Conservation (phyloP, 208 protist genomes). For the Trypanosoma melophagium region DNA sequence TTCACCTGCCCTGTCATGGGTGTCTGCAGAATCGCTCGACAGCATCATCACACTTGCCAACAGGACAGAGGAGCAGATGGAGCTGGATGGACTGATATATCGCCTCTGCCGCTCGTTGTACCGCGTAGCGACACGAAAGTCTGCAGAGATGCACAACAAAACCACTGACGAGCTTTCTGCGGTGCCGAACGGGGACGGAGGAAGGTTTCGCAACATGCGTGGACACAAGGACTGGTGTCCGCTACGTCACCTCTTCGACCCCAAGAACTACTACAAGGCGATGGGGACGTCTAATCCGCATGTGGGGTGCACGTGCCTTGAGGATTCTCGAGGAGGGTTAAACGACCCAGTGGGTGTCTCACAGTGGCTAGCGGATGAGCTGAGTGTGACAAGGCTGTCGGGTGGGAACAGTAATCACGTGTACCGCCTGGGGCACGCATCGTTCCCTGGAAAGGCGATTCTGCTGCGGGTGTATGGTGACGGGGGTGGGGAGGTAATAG, state of each 20-base stretch:
- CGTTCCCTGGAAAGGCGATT: conserved; percentile 55
- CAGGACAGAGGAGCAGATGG: conserved; percentile 29
- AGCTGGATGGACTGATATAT: conserved; percentile 68
- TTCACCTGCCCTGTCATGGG: conserved; percentile 36
- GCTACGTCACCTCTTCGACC: conserved; percentile 82
- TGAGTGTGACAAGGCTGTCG: conserved; percentile 76
- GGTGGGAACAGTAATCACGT: conserved; percentile 87
- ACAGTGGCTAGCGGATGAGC: conserved; percentile 50
- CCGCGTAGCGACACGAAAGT: conserved; percentile 57
- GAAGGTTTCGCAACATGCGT: conserved; percentile 73
- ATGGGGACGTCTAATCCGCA: conserved; percentile 18
- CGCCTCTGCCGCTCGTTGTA: conserved; percentile 72
- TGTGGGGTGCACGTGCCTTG: conserved; percentile 29
- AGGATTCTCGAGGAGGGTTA: conserved; percentile 1
- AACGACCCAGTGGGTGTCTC: conserved; percentile 44
- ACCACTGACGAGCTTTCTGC: conserved; percentile 6
- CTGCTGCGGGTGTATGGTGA: conserved; percentile 80
- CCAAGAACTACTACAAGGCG: conserved; percentile 58
- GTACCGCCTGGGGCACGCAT: conserved; percentile 66
- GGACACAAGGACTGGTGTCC: conserved; percentile 74
- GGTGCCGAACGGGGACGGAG: conserved; percentile 27
- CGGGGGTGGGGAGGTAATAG: conserved; percentile 66
- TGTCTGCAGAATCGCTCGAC: conserved; percentile 63
- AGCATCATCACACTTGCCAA: conserved; percentile 39
- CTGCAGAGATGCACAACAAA: conserved; percentile 28